A percentile compares a stretch with the other conserved stretches of the same genome.
phyloP scores from a whole-genome alignment of 1,139 yeast species.

The Protomyces lactucae-debilis region DNA sequence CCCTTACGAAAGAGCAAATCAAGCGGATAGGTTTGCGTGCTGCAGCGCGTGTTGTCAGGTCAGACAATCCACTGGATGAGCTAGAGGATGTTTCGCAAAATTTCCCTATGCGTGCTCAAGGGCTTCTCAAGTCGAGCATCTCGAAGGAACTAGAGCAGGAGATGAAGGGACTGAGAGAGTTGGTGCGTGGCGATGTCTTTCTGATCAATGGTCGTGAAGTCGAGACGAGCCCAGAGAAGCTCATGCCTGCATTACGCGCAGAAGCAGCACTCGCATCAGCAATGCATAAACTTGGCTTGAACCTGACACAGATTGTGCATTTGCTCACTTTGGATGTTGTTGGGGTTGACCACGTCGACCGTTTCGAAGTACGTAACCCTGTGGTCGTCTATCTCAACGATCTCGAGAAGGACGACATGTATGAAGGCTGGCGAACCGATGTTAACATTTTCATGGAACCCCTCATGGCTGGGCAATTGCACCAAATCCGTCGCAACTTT shows the following conservation, averaged over 20 bases:
- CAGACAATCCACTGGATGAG: constrained; percentile 37
- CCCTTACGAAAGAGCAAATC: constrained; percentile 35
- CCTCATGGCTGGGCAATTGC: constrained; percentile 54
- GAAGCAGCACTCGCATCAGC: constrained; percentile 37
- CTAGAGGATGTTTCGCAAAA: constrained; percentile 38
- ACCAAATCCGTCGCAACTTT: constrained; percentile 65
- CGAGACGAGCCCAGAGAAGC: constrained; percentile 31
- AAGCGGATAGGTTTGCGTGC: constrained; percentile 39
- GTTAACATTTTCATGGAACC: constrained; percentile 20
- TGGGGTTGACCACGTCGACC: constrained; percentile 33
- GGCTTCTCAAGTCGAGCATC: constrained; percentile 31
- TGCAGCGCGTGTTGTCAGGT: constrained; percentile 36
- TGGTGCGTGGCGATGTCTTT: constrained; percentile 38
- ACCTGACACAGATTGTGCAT: constrained; percentile 31
- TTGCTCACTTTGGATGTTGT: constrained; percentile 32
- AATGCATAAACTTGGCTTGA: constrained; percentile 33
- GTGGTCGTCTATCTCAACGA: constrained; percentile 65
- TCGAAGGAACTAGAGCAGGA: constrained; percentile 34
- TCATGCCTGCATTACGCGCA: constrained; percentile 37
- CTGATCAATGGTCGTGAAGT: constrained; percentile 41
- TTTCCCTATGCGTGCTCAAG: constrained; percentile 39
- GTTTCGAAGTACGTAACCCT: constrained; percentile 46
- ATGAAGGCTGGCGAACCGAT: constrained; percentile 44
- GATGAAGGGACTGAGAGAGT: constrained; percentile 32
- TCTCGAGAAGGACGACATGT: constrained; percentile 58